Evolutionary conservation across 331 rosid genomes (phyloP).

Genomic region (Malus hybrid): DNA sequence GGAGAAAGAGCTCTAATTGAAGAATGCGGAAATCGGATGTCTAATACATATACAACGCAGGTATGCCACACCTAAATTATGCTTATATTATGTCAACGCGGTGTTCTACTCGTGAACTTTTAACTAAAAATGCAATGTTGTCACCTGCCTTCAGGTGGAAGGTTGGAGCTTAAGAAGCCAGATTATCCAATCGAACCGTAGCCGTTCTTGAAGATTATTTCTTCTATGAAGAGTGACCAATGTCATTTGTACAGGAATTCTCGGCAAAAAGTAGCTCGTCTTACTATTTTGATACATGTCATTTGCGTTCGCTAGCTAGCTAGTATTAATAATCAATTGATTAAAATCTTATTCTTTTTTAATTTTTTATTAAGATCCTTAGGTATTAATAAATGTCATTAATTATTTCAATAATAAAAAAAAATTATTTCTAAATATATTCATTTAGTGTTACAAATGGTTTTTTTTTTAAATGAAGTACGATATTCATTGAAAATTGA

Average conservation of each 20-base stretch:
- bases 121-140: not conserved
- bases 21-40: constrained; percentile 53
- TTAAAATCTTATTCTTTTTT: too few species aligned
- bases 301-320: not conserved
- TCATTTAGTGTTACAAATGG: too few species aligned
- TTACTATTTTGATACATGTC: not conserved
- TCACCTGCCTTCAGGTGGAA: constrained; percentile 48
- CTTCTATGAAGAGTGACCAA: not conserved
- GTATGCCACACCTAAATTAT: constrained; percentile 27
- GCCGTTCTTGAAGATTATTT: not conserved
- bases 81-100: not conserved
- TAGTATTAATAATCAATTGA: too few species aligned
- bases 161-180: constrained; percentile 76
- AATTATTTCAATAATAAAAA: too few species aligned
- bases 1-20: constrained; percentile 66
- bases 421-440: too few species aligned
- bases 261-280: too few species aligned
- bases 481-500: too few species aligned
- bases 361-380: too few species aligned
- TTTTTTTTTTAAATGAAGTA: too few species aligned
- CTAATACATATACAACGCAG: constrained; percentile 51
- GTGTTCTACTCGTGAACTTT: too few species aligned
- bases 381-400: too few species aligned
- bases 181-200: constrained; percentile 35
- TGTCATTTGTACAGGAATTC: not conserved